Conservation (phyloP, 345 rosid genomes). For the Rubroshorea leprosula region DNA sequence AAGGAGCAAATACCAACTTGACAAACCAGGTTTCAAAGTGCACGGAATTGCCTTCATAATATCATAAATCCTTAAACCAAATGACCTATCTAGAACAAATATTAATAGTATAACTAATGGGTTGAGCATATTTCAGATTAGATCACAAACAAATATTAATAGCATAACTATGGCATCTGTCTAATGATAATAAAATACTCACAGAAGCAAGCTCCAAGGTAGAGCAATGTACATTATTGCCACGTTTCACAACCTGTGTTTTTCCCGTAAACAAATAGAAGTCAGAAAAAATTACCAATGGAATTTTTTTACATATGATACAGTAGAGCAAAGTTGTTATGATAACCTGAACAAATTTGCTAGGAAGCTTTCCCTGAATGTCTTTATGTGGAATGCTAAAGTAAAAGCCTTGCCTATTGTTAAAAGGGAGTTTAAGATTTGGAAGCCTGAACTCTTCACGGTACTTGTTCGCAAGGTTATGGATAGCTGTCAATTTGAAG, state of each 20-base stretch:
- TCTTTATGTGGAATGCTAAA: slow-evolving; percentile 87
- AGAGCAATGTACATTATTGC: slow-evolving; percentile 88
- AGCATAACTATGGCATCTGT: slow-evolving; percentile 2
- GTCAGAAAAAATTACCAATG: slow-evolving; percentile 18
- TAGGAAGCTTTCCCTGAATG: slow-evolving; percentile 82
- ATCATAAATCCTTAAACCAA: no score
- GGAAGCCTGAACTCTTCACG: slow-evolving; percentile 85
- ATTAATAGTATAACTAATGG: no score
- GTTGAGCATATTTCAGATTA: slow-evolving; percentile 2
- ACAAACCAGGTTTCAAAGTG: no score
- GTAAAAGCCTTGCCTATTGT: slow-evolving; percentile 95
- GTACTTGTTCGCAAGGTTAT: slow-evolving; percentile 79
- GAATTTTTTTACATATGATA: slow-evolving; percentile 6
- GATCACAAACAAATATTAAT: slow-evolving; percentile 1
- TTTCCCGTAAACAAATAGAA: slow-evolving; percentile 20
- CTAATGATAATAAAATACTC: slow-evolving; percentile 33
- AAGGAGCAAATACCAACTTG: no score
- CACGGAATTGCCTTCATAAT: no score
- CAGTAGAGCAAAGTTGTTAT: slow-evolving; percentile 13
- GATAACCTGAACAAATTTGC: slow-evolving; percentile 83
- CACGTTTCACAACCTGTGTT: slow-evolving; percentile 76
- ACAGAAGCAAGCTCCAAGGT: slow-evolving; percentile 94
- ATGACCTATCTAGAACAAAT: no score
- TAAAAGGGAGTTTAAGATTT: slow-evolving; percentile 92
- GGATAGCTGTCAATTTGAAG: slow-evolving; percentile 56